Base-by-base conservation (phyloP, 1,139 yeast genomes). In the Yamadazyma sp. region DNA sequence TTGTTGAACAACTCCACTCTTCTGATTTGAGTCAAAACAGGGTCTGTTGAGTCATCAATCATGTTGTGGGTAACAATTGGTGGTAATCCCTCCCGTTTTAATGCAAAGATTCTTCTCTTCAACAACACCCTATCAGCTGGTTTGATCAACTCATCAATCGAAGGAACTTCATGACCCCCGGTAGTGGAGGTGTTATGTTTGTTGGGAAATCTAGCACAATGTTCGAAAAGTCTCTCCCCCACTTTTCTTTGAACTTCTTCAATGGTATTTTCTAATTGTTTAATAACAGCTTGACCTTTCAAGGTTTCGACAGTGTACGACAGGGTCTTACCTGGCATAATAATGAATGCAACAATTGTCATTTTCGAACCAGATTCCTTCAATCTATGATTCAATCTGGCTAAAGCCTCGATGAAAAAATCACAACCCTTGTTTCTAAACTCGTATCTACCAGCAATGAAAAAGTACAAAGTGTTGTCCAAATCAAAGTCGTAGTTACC, bases 21-120 rank as follows among this genome's bases (percentile, higher is more conserved):
- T 62, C 98, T 82, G 52, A 92, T 86, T 61, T 92, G 97, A 61
- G 83, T 87, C 58, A 92, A 74, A 45, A 92, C 83, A 39, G 97
- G 97, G 64, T 92, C 98, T 40, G 72, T 82, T 14, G 88, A 77
- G 59, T 92, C 97, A 56, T 92, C 96, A 37, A 78, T 77, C 96
- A 92, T 90, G 64, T 92, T 92, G 64, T 92, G 98, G n/a, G 98
- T 92, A 30, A 90, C 97, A 56, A 92, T 87, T 26, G 97, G 96
- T 24, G 98, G 98, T 54, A 89, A 70, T 3, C 87, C 73, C 37
- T 82, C 88, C 54, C 97, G 78, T 65, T 89, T 89, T 55, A 92
- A 76, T 3, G 97, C 97, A 64, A 86, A 85, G 47, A 90, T 94
- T 62, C 97, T 82, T 62, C 97, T 82, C 63, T 92, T 92, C 57